Percentiles rank a stretch among this genome's conserved stretches.
phyloP scores from a whole-genome alignment of 805 yeast species.

The Suhomyces emberorum region DNA sequence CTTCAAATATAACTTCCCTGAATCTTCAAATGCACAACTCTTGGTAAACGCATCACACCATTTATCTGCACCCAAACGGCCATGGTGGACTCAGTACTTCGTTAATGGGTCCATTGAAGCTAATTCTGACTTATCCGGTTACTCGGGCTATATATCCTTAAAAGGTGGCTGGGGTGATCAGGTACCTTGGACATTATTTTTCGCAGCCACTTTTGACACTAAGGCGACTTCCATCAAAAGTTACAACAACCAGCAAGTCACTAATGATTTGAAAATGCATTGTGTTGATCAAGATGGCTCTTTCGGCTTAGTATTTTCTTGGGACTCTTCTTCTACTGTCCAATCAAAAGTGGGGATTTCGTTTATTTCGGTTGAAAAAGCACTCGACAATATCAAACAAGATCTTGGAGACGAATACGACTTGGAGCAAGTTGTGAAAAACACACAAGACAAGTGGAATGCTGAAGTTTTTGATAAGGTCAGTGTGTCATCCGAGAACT shows the following conservation, averaged over 20 bases:
- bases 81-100: slow-evolving; percentile 32
- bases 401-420: slow-evolving; percentile 17
- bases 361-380: slow-evolving; percentile 25
- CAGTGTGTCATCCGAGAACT: slow-evolving; percentile 11
- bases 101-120: slow-evolving; percentile 21
- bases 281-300: slow-evolving; percentile 14
- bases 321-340: slow-evolving; percentile 9
- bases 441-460: slow-evolving; percentile 17
- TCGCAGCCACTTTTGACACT: slow-evolving; percentile 26
- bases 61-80: slow-evolving; percentile 22
- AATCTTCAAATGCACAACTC: slow-evolving; percentile 11
- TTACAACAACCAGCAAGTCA: slow-evolving; percentile 8
- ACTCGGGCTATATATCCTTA: slow-evolving; percentile 22
- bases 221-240: slow-evolving; percentile 12
- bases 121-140: slow-evolving; percentile 12
- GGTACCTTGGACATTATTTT: slow-evolving; percentile 24
- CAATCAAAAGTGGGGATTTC: slow-evolving; percentile 26
- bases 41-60: slow-evolving; percentile 29
- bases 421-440: slow-evolving; percentile 10
- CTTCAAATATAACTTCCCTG: slow-evolving; percentile 20
- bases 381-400: slow-evolving; percentile 19
- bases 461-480: slow-evolving; percentile 24
- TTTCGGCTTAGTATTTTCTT: slow-evolving; percentile 22
- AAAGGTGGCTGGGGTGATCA: slow-evolving; percentile 33
- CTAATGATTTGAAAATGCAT: neutral